These are phyloP conservation scores for Talaromyces sp. DNA, from an alignment of 2,329 filamentous ascomycete species.

Conservation along the genomic window DNA sequence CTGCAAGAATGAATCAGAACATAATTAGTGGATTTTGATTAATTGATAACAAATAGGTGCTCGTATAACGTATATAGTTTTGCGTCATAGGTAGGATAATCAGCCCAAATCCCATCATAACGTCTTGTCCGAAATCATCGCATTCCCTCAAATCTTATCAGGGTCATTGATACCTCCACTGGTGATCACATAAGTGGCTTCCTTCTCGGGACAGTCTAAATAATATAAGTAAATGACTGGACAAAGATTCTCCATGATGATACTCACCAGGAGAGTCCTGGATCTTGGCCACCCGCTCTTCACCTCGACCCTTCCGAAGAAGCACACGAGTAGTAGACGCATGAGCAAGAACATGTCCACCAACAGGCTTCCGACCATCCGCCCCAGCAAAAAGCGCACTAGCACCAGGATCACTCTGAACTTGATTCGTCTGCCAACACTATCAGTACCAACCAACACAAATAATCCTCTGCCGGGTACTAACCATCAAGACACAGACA, in stretches of 20 bases:
- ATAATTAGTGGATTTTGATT: no score
- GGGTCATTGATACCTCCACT: conserved; percentile 70
- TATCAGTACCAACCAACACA: background rate
- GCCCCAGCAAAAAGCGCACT: conserved; percentile 68
- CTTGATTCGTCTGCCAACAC: conserved; percentile 64
- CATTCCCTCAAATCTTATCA: conserved; percentile 56
- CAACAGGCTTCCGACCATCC: conserved; percentile 68
- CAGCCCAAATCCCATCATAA: background rate
- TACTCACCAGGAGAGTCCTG: conserved; percentile 64
- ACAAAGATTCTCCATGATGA: background rate
- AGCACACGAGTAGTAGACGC: conserved; percentile 68
- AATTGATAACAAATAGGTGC: background rate
- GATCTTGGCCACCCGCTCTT: conserved; percentile 71
- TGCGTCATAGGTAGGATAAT: background rate
- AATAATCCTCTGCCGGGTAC: conserved; percentile 1
- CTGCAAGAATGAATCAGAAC: no score
- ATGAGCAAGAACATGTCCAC: conserved; percentile 70
- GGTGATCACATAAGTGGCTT: conserved; percentile 72
- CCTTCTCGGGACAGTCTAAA: conserved; percentile 67
- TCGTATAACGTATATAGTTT: background rate
- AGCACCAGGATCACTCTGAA: conserved; percentile 70
- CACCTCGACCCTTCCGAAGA: conserved; percentile 68
- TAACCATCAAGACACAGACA: conserved; percentile 64
- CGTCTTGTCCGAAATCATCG: background rate
- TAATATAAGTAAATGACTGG: conserved; percentile 16